phyloP scores from a whole-genome alignment of 163 green algal species.

The Chloromonas sp. region DNA sequence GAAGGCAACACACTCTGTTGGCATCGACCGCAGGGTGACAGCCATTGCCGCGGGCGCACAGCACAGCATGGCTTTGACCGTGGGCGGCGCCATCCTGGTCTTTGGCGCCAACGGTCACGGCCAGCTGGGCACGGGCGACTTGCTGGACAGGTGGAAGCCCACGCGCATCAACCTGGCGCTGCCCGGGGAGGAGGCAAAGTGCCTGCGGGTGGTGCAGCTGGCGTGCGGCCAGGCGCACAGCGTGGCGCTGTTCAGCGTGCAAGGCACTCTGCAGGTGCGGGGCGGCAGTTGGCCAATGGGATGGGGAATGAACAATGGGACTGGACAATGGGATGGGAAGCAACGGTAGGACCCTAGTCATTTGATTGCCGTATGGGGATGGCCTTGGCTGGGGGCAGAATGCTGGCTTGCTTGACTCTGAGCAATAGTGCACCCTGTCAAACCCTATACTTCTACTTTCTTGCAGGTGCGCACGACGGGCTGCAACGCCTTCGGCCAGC shows the following conservation, averaged over 20 bases:
- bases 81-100: conserved; percentile 58
- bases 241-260: conserved; percentile 50
- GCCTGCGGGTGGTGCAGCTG: conserved; percentile 55
- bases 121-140: conserved; percentile 61
- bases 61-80: conserved; percentile 77
- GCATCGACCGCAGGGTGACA: conserved; percentile 41
- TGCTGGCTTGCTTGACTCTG: background rate
- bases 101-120: conserved; percentile 67
- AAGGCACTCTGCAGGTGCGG: conserved; percentile 47
- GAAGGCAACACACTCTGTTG: background rate
- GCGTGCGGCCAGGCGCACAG: conserved; percentile 63
- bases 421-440: background rate
- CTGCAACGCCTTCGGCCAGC: conserved; percentile 71
- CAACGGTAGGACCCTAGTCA: background rate
- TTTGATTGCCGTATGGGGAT: background rate
- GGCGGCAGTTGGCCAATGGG: conserved; percentile 24
- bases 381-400: background rate
- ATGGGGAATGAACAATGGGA: background rate
- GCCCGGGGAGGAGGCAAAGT: conserved; percentile 9
- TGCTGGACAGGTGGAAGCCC: conserved; percentile 44
- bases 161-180: conserved; percentile 34
- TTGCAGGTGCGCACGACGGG: conserved; percentile 20
- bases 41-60: conserved; percentile 65
- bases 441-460: background rate
- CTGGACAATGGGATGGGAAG: background rate